Base-by-base conservation (phyloP, 2,329 filamentous ascomycete species). In the Neopestalotiopsis clavispora region DNA sequence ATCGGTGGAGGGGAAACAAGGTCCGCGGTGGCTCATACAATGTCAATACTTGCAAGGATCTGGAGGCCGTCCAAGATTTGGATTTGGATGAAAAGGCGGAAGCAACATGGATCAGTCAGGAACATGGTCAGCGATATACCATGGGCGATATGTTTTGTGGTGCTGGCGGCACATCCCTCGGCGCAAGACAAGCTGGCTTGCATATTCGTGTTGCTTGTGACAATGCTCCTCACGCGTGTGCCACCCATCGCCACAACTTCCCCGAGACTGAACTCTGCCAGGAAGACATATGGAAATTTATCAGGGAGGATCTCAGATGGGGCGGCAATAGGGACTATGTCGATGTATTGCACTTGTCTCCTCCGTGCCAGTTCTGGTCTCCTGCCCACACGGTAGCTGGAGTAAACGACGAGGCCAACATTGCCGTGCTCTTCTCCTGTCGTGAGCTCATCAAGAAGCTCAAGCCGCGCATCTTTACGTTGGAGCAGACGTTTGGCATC, bases 401-500 rank as follows among this genome's bases (percentile, higher is more conserved):
- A 0, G 81, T 81, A 6, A 84, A 90, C 28, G 91, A 94, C 60
- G 91, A 92, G 1, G 84, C 80, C 0, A 96, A 97, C 72, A 89
- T 88, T 0, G 89, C 89, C 1, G 85, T 85, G 0, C 75, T 90
- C 0, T 88, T 86, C 70, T 81, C 84, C 0, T 88, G 87, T 65
- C 80, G 83, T 1, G 78, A 85, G 3, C 78, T 94, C 0, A 80
- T 95, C 0, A 79, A 85, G 4, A 85, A 86, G 45, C 77, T 86
- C 0, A 86, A 84, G 0, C 93, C 94, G 0, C 85, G 94, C 0
- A 75, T 96, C 0, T 86, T 93, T 1, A 97, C 93, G 0, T 81
- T 97, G 0, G 94, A 97, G 74, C 92, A 97, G 75, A 95, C 94
- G 0, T 90, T 89, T 66, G 93, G 93, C 0, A 85, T 97, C 1